Evolutionary conservation across 257 asterid species (phyloP).

Genomic region (Forsythia viridissima): DNA sequence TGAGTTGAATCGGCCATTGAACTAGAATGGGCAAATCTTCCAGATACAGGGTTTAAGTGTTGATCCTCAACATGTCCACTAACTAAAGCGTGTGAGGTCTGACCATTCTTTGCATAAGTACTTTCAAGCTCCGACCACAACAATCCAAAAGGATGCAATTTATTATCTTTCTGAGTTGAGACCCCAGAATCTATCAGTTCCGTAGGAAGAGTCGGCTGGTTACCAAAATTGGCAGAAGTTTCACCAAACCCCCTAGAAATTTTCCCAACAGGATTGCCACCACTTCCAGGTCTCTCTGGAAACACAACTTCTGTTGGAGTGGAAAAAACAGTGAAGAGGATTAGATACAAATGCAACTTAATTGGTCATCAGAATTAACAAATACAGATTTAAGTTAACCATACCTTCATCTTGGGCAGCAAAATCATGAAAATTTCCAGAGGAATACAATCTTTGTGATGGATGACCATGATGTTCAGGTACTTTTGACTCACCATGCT

Average conservation of each 20-base stretch:
- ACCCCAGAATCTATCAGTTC: slow-evolving; percentile 44
- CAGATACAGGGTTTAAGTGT: slow-evolving; percentile 46
- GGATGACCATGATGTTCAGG: slow-evolving; percentile 50
- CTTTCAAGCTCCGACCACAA: slow-evolving; percentile 94
- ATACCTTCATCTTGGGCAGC: slow-evolving; percentile 75
- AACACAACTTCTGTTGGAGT: slow-evolving; percentile 65
- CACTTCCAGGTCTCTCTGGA: slow-evolving; percentile 83
- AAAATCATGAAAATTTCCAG: slow-evolving; percentile 50
- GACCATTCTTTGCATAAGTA: slow-evolving; percentile 58
- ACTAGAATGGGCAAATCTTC: slow-evolving; percentile 49
- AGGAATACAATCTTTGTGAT: slow-evolving; percentile 46
- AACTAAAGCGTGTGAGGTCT: slow-evolving; percentile 32
- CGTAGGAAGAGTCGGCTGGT: slow-evolving; percentile 35
- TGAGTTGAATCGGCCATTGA: slow-evolving; percentile 42
- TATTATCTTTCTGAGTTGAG: slow-evolving; percentile 46
- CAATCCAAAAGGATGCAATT: slow-evolving; percentile 74
- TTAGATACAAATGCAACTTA: slow-evolving; percentile 17
- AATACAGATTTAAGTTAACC: slow-evolving; percentile 21
- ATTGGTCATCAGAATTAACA: slow-evolving; percentile 18
- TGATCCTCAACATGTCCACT: slow-evolving; percentile 45
- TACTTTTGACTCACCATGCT: slow-evolving; percentile 42
- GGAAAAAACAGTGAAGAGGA: slow-evolving; percentile 11
- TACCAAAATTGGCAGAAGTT: slow-evolving; percentile 39
- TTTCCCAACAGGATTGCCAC: slow-evolving; percentile 58
- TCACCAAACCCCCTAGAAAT: slow-evolving; percentile 43